Percentiles rank a stretch among this genome's conserved stretches.
These are phyloP conservation scores for Fusarium drepaniforme DNA, from an alignment of 2,329 filamentous ascomycete species.

Conservation along the genomic window DNA sequence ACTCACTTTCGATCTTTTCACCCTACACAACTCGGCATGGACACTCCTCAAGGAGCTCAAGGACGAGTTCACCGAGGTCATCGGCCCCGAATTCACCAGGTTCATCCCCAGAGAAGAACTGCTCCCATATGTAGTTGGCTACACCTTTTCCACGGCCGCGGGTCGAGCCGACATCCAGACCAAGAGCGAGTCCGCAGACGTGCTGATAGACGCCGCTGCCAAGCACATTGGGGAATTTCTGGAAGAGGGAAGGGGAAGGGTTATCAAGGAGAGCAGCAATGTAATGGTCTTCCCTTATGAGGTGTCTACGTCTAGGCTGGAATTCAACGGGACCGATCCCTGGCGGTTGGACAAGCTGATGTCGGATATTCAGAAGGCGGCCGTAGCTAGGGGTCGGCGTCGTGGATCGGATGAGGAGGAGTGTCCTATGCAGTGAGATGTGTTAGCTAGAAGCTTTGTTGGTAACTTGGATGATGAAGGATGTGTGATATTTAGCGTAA, in stretches of 20 bases:
- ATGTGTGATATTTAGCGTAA: background rate
- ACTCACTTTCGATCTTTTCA: slow-evolving; percentile 26
- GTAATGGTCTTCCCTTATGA: too few species aligned
- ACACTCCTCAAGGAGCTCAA: slow-evolving; percentile 7
- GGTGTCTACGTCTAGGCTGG: too few species aligned
- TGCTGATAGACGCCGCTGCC: too few species aligned
- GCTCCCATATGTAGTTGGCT: slow-evolving; percentile 20
- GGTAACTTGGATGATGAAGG: too few species aligned
- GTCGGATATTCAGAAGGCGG: background rate
- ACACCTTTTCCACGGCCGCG: slow-evolving; percentile 47
- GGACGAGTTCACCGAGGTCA: background rate
- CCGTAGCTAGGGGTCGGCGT: too few species aligned
- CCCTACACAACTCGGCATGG: slow-evolving; percentile 20
- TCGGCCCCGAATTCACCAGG: background rate
- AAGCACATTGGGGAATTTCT: too few species aligned
- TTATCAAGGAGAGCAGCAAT: too few species aligned
- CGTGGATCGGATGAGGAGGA: background rate
- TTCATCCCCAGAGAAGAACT: slow-evolving; percentile 9
- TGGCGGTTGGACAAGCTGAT: background rate
- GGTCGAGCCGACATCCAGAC: too few species aligned
- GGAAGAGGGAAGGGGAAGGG: too few species aligned
- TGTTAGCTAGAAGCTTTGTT: too few species aligned
- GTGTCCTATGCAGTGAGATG: background rate
- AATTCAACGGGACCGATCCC: too few species aligned
- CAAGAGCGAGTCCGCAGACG: too few species aligned